A percentile compares a stretch with the other conserved stretches of the same genome.
phyloP scores from a whole-genome alignment of 106 monocot genomes.

The Acorus gramineus region DNA sequence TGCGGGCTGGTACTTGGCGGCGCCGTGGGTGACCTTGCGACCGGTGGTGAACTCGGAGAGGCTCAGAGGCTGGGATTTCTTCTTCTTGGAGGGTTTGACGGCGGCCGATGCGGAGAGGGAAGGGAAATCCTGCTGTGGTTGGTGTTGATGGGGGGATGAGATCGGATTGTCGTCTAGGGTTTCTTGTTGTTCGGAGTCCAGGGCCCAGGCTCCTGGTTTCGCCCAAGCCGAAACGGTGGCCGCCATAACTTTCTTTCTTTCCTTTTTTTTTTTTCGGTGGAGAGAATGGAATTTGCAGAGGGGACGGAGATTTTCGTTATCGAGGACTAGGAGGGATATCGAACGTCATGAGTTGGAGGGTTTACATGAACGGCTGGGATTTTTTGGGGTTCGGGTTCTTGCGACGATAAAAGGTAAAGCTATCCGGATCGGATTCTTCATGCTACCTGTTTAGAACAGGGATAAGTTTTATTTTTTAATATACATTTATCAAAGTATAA shows the following conservation, averaged over 20 bases:
- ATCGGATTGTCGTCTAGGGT: conserved; percentile 5
- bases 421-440: no score
- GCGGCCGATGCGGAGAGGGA: conserved; percentile 58
- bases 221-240: conserved; percentile 69
- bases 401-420: no score
- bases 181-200: conserved; percentile 62
- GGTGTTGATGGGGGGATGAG: no score
- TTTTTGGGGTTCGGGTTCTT: no score
- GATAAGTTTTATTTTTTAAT: no score
- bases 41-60: conserved; percentile 64
- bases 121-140: conserved; percentile 37
- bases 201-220: conserved; percentile 87
- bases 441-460: no score
- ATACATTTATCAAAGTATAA: no score
- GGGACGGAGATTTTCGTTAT: no score
- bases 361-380: no score
- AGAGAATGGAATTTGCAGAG: not conserved
- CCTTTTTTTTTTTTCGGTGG: not conserved
- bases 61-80: conserved; percentile 53
- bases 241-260: conserved; percentile 32
- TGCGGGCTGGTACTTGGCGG: conserved; percentile 15
- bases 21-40: conserved; percentile 17
- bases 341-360: no score
- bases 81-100: conserved; percentile 55
- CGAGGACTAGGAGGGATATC: no score